These are phyloP conservation scores for Venturia effusa DNA, from an alignment of 2,329 filamentous ascomycete species.

Conservation along the genomic window DNA sequence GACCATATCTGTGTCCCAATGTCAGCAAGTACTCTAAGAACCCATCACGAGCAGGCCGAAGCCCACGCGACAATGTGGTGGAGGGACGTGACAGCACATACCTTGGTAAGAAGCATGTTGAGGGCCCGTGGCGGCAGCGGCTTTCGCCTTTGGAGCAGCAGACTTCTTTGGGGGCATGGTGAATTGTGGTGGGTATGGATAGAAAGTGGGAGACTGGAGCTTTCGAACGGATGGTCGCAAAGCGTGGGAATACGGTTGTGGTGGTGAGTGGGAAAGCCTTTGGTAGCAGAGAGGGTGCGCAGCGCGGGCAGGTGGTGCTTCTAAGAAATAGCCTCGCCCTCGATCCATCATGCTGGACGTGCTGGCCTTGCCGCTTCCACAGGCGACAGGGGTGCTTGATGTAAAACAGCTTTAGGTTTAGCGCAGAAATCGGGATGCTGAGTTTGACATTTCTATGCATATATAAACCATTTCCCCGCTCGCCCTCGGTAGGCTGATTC, in stretches of 20 bases:
- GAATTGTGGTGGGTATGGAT: slow-evolving; percentile 2
- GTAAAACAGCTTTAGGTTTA: neutral
- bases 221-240: neutral
- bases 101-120: slow-evolving; percentile 57
- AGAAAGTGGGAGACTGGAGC: neutral
- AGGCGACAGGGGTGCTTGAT: neutral
- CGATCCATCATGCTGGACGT: neutral
- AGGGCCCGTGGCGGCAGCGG: slow-evolving; percentile 36
- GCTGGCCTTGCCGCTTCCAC: neutral
- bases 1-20: slow-evolving; percentile 51
- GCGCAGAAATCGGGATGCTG: neutral
- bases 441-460: neutral
- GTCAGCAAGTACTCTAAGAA: slow-evolving; percentile 47
- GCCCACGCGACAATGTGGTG: slow-evolving; percentile 32
- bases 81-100: slow-evolving; percentile 33
- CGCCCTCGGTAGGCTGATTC: no score
- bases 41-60: slow-evolving; percentile 26
- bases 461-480: neutral
- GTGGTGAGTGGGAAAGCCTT: neutral
- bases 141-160: slow-evolving; percentile 43
- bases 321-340: neutral
- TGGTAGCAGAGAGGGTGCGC: neutral
- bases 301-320: neutral
- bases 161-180: slow-evolving; percentile 58
- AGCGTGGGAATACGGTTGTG: neutral